These are phyloP conservation scores for Delonix regia DNA, from an alignment of 306 rosid genomes.

Conservation along the genomic window DNA sequence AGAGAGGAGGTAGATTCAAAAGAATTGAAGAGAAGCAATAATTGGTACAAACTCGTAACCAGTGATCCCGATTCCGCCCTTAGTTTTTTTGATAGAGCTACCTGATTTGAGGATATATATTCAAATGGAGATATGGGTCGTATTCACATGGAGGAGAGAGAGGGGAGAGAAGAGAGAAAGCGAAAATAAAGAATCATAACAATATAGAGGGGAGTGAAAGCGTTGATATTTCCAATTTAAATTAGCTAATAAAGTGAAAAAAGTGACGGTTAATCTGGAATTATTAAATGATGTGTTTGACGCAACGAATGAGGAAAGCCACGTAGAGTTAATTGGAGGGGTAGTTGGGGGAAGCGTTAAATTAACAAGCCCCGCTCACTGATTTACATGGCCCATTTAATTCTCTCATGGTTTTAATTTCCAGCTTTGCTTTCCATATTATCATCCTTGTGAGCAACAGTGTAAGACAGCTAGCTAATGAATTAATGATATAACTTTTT, in stretches of 20 bases:
- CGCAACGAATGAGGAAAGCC: not conserved
- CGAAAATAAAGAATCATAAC: slow-evolving; percentile 9
- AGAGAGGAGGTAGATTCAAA: slow-evolving; percentile 26
- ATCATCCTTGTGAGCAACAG: not conserved
- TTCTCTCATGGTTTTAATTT: slow-evolving; percentile 34
- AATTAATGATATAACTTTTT: not conserved
- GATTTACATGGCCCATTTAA: slow-evolving; percentile 37
- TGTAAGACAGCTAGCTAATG: slow-evolving; percentile 48
- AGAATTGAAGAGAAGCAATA: slow-evolving; percentile 34
- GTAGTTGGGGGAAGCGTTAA: not conserved
- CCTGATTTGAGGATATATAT: slow-evolving; percentile 39
- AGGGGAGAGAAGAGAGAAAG: slow-evolving; percentile 2
- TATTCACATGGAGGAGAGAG: slow-evolving; percentile 11
- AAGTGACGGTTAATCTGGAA: slow-evolving; percentile 22
- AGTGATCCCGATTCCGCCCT: slow-evolving; percentile 43
- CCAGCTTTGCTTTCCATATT: not conserved
- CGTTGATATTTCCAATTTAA: slow-evolving; percentile 12
- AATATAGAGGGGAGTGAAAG: slow-evolving; percentile 16
- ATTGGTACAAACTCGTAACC: not conserved
- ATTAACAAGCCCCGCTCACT: slow-evolving; percentile 37
- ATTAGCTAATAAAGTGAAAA: slow-evolving; percentile 20
- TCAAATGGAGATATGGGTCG: slow-evolving; percentile 5
- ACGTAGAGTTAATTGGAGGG: not conserved
- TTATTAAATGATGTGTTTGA: not conserved
- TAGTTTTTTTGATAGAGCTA: slow-evolving; percentile 36